Evolutionary conservation across 169 alveolate species (phyloP), one percentile per base, ranked within the genome.

Genomic region (Plasmodium ovale): DNA sequence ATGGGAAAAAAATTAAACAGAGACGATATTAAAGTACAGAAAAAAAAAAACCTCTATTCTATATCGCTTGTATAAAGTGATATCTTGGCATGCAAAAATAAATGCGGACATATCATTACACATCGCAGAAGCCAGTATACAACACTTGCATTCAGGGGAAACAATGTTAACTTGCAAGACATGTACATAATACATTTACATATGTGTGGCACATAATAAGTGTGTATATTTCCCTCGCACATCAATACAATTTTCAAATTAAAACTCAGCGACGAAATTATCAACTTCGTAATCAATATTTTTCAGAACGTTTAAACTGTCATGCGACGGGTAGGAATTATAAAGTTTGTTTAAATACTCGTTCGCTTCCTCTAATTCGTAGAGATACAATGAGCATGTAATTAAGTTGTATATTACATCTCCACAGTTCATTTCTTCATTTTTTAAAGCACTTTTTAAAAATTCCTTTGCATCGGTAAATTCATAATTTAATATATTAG

Each of bases 401-500:
- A 82, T 65, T 14, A 82, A 35, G 54, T 82, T 82, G 59, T 65
- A 59, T 23, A 82, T 14, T 21, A 37, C 58, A 42, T 82, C 90
- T 23, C 64, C 62, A 35, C 54, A 53, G 14, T n/a, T 16, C 19
- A 69, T 56, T 47, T 82, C 72, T 29, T 65, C 58, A 33, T 51
- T 70, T 56, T 39, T 56, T 9, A 74, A 21, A 25, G 88, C 23
- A 27, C 60, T 74, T 3, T 39, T 74, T 42, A 82, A 82, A 39
- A 47, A 39, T 56, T 82, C 90, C 31, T 82, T 82, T 49, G 90
- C 90, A 53, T 82, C 90, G 51, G 64, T 64, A 42, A 65, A 82
- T 42, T 82, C 90, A 70, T 82, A 67, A 39, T 21, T 49, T 47
- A 82, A 53, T 5, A 82, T 64, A 68, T 27, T 82, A 9, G 90